Conservation (phyloP, 305 asterid genomes). For the Ajuga reptans region DNA sequence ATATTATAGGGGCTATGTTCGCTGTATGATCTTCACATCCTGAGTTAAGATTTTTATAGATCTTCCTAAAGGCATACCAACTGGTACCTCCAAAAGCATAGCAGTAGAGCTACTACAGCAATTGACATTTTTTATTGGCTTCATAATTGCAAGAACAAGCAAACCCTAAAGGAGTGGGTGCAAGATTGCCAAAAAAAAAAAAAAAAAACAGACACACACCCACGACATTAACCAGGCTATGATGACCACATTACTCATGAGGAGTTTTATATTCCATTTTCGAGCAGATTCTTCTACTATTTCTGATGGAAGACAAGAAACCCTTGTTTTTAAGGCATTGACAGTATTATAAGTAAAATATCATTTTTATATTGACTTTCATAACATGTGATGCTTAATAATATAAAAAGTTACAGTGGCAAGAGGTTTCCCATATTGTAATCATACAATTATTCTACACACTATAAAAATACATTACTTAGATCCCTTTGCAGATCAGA, state of each 20-base stretch:
- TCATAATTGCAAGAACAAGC: background rate
- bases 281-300: background rate
- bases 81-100: background rate
- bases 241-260: background rate
- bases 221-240: background rate
- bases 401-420: too few relatives aligned
- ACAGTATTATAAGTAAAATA: background rate
- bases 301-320: background rate
- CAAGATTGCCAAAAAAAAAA: background rate
- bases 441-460: too few relatives aligned
- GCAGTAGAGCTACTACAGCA: background rate
- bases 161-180: background rate
- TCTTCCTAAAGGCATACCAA: background rate
- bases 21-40: background rate
- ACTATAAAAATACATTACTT: too few relatives aligned
- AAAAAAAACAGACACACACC: background rate
- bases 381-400: background rate
- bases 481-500: too few relatives aligned
- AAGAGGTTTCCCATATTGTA: too few relatives aligned
- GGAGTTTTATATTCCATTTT: background rate
- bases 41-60: background rate
- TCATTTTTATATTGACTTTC: too few relatives aligned
- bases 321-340: background rate
- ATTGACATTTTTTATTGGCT: background rate
- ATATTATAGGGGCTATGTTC: background rate